These are phyloP conservation scores for Saccharomyces uvarum DNA, from an alignment of 1,139 yeast species.

Conservation along the genomic window DNA sequence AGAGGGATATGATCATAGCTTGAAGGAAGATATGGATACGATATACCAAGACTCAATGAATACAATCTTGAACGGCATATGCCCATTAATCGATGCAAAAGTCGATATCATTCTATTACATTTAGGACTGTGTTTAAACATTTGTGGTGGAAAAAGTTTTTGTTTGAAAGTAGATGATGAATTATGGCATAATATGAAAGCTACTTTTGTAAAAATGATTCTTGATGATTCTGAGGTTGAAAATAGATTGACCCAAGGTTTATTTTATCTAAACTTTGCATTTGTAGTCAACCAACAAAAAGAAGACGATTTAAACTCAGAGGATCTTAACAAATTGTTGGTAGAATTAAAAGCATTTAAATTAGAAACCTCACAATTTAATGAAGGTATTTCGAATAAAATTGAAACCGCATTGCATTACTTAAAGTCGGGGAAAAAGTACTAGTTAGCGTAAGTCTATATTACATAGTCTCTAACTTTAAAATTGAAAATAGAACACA, in stretches of 20 bases:
- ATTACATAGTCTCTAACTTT: background rate
- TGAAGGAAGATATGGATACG: background rate
- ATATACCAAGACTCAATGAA: conserved; percentile 3
- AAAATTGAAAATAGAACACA: background rate
- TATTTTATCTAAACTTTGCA: conserved; percentile 8
- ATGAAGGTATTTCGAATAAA: conserved; percentile 12
- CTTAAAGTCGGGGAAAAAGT: background rate
- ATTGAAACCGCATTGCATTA: conserved; percentile 7
- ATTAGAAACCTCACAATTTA: conserved; percentile 7
- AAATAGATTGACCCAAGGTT: conserved; percentile 1
- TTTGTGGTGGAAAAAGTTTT: conserved; percentile 6
- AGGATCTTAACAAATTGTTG: conserved; percentile 2
- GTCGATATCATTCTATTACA: conserved; percentile 16
- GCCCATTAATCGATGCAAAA: background rate
- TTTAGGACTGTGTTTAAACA: conserved; percentile 21
- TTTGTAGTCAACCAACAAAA: background rate
- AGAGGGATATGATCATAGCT: background rate
- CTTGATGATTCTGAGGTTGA: background rate
- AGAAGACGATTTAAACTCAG: background rate
- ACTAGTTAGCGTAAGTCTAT: background rate
- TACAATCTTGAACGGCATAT: background rate
- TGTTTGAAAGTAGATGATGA: background rate
- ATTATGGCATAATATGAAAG: background rate
- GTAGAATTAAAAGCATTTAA: conserved; percentile 7
- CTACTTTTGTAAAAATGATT: background rate